Evolutionary conservation across 202 grass and related monocot species (phyloP).

Genomic region (Carex arenaria): DNA sequence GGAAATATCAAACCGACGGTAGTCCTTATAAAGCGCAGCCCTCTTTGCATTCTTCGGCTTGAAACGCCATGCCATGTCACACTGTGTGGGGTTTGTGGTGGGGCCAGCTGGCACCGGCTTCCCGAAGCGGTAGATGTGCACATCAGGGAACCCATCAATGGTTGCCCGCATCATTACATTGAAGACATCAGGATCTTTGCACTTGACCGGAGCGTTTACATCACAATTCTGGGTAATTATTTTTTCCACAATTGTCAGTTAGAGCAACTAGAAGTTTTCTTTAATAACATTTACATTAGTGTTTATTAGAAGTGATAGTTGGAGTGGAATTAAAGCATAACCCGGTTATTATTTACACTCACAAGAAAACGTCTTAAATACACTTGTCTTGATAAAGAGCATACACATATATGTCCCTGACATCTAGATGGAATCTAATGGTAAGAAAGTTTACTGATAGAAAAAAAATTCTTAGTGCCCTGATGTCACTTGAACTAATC

Average conservation of each 20-base stretch:
- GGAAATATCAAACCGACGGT: slow-evolving; percentile 71
- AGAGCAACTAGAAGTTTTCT: not conserved
- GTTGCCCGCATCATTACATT: slow-evolving; percentile 66
- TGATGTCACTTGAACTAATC: not conserved
- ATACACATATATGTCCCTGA: not conserved
- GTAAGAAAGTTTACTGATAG: not conserved
- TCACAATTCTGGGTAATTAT: slow-evolving; percentile 33
- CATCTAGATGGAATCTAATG: not conserved
- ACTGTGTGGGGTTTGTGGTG: slow-evolving; percentile 40
- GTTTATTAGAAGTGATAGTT: not conserved
- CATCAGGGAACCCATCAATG: slow-evolving; percentile 69
- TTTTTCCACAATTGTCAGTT: not conserved
- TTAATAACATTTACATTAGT: not conserved
- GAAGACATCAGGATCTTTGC: slow-evolving; percentile 62
- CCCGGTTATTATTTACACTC: not conserved
- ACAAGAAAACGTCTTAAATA: not conserved
- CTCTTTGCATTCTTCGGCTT: slow-evolving; percentile 58
- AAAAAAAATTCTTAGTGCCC: not conserved
- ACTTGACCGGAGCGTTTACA: slow-evolving; percentile 51
- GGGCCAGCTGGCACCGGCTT: slow-evolving; percentile 44
- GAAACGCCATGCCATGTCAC: slow-evolving; percentile 94
- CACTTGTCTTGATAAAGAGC: not conserved
- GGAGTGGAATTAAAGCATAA: not conserved
- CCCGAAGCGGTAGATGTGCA: slow-evolving; percentile 90
- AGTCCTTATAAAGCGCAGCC: slow-evolving; percentile 81